Evolutionary conservation across 2,329 filamentous ascomycete species (phyloP), one percentile per base, ranked within the genome.

Genomic region (Parafenestella ontariensis): DNA sequence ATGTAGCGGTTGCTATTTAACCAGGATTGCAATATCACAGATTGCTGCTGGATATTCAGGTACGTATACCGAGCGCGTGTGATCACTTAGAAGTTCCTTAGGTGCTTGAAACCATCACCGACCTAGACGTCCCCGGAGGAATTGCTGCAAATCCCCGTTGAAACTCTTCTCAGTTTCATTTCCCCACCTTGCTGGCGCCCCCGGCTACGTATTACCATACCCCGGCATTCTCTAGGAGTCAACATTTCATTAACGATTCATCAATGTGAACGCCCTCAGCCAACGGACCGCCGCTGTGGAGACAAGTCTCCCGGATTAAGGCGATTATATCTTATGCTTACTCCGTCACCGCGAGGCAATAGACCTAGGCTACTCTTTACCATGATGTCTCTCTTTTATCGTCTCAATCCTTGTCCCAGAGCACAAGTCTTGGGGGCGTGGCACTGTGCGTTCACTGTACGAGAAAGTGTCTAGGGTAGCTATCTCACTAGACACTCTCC

Each of bases 11-110:
- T 40, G 37, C 43, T 45, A 47, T 47, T 56, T 56, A 56, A 31
- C 53, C 48, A 51, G 53, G 39, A 51, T 34, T 47, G 48, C 40
- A 53, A 53, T 51, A 45, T 46, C 45, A 43, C 39, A 56, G 37
- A 56, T 48, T 47, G 33, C 24, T 5, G 31, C 44, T 33, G 23
- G 44, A 46, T 39, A 44, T 48, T 34, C 53, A 47, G 37, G 46
- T 43, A 47, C 42, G 29, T 26, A 26, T 39, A 37, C 5, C 26
- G 11, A 20, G 26, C 13, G 24, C 52, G 39, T 31, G 21, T 56
- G 47, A 52, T 56, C 29, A 28, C 28, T 26, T 10, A 18, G 42
- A 33, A 31, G n/a, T 36, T 46, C n/a, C 31, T 3, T 24, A 34
- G 26, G 17, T 4, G 10, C 9, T 21, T 34, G 15, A 15, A n/a